A percentile compares a stretch with the other conserved stretches of the same genome.
phyloP scores from a whole-genome alignment of 75 land plant genomes.

The Pinus taeda region DNA sequence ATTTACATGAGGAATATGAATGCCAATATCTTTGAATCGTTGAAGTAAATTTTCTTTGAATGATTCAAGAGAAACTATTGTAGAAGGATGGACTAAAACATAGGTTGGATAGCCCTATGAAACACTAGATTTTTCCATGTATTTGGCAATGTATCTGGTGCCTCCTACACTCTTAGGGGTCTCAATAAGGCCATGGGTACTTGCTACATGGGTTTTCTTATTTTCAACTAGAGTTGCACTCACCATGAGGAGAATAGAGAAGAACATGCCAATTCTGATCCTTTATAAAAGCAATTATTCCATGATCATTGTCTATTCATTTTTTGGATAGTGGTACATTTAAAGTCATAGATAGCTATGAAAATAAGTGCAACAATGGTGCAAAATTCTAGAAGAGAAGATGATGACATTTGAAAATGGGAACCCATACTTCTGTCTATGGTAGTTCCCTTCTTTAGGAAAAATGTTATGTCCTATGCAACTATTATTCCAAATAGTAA shows the following conservation, averaged over 20 bases:
- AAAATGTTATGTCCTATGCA: slow-evolving; percentile 22
- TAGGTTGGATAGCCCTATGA: too few relatives aligned
- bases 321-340: slow-evolving; percentile 18
- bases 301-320: slow-evolving; percentile 21
- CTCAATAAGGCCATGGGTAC: slow-evolving; percentile 16
- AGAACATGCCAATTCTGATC: slow-evolving; percentile 20
- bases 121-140: too few relatives aligned
- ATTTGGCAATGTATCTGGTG: too few relatives aligned
- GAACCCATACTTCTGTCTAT: slow-evolving; percentile 28
- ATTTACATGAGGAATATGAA: too few relatives aligned
- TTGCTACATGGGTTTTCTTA: slow-evolving; percentile 12
- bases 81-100: too few relatives aligned
- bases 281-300: slow-evolving; percentile 26
- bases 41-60: too few relatives aligned
- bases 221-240: slow-evolving; percentile 15
- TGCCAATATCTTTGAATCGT: too few relatives aligned
- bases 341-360: slow-evolving; percentile 19
- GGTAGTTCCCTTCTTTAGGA: slow-evolving; percentile 23
- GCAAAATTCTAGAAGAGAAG: slow-evolving; percentile 14
- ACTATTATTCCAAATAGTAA: slow-evolving; percentile 2
- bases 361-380: slow-evolving; percentile 10
- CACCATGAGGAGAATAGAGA: slow-evolving; percentile 15
- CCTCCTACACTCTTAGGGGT: background rate
- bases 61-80: too few relatives aligned
- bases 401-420: slow-evolving; percentile 27